A percentile compares a stretch with the other conserved stretches of the same genome.
Conservation (phyloP, 2,329 filamentous ascomycete genomes). For the Hypoxylon sp. region DNA sequence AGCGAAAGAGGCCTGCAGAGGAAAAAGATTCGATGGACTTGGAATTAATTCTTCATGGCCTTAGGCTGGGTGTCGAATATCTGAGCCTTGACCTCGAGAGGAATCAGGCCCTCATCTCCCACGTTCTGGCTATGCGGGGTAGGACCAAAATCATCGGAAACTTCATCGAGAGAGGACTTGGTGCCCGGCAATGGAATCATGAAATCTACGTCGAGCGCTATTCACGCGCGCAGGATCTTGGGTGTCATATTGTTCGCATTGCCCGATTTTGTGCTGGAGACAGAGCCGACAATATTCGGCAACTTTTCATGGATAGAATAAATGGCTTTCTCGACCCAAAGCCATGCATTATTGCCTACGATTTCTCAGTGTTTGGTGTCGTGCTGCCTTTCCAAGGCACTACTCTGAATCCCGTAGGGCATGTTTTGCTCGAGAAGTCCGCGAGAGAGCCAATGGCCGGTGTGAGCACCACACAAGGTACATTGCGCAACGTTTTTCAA, state of each 20-base stretch:
- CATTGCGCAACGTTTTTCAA: conserved; percentile 67
- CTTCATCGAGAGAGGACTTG: conserved; percentile 57
- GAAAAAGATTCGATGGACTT: conserved; percentile 59
- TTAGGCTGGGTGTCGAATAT: conserved; percentile 73
- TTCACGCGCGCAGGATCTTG: conserved; percentile 60
- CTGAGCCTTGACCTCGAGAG: conserved; percentile 69
- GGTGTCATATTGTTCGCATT: conserved; percentile 70
- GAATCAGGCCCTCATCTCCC: conserved; percentile 56
- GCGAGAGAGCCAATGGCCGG: conserved; percentile 55
- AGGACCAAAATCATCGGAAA: conserved; percentile 69
- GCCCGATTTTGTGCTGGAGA: conserved; percentile 66
- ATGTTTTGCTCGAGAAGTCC: conserved; percentile 53
- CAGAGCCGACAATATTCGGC: conserved; percentile 58
- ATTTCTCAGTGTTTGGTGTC: conserved; percentile 56
- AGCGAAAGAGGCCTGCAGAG: conserved; percentile 49
- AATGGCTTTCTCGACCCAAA: conserved; percentile 54
- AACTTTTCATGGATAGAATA: conserved; percentile 60
- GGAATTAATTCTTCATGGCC: conserved; percentile 67
- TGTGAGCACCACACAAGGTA: conserved; percentile 63
- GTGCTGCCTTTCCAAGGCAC: conserved; percentile 53
- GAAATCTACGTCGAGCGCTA: conserved; percentile 62
- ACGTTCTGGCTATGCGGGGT: conserved; percentile 62
- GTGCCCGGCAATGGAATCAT: conserved; percentile 63
- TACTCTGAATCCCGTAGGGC: conserved; percentile 63
- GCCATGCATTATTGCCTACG: conserved; percentile 59